Percentiles rank a stretch among this genome's conserved stretches.
phyloP scores from a whole-genome alignment of 768 basidiomycete species.

The Wakefieldia striispora region DNA sequence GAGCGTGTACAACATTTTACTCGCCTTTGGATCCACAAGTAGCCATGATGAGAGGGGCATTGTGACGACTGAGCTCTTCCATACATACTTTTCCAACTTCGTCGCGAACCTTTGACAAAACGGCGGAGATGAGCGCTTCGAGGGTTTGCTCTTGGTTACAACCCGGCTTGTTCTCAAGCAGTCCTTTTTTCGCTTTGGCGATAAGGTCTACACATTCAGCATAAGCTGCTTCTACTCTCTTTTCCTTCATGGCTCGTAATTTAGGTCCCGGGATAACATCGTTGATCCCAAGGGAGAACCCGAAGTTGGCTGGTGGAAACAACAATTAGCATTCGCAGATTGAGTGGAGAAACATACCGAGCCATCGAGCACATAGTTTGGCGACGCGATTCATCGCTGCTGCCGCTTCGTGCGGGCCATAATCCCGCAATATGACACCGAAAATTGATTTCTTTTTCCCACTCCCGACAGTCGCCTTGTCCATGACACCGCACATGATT shows the following conservation, averaged over 20 bases:
- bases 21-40: conserved; percentile 97
- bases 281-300: conserved; percentile 97
- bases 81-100: conserved; percentile 97
- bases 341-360: conserved; percentile 52
- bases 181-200: conserved; percentile 83
- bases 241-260: conserved; percentile 78
- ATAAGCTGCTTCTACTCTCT: conserved; percentile 85
- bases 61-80: conserved; percentile 95
- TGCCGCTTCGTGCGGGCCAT: conserved; percentile 92
- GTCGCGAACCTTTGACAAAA: conserved; percentile 92
- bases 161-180: conserved; percentile 95
- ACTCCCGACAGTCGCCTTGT: conserved; percentile 95
- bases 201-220: conserved; percentile 85
- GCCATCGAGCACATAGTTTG: conserved; percentile 91
- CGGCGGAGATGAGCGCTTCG: conserved; percentile 92
- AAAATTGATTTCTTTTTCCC: conserved; percentile 99
- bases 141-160: conserved; percentile 96
- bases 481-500: conserved; percentile 99
- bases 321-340: background rate
- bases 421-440: conserved; percentile 95
- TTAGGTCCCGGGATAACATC: conserved; percentile 95
- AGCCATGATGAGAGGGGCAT: conserved; percentile 98
- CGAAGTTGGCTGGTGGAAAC: conserved; percentile 77
- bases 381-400: conserved; percentile 94
- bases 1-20: conserved; percentile 6